These are phyloP conservation scores for Hyparrhenia diplandra DNA, from an alignment of 176 grass and related monocot species.

Conservation along the genomic window DNA sequence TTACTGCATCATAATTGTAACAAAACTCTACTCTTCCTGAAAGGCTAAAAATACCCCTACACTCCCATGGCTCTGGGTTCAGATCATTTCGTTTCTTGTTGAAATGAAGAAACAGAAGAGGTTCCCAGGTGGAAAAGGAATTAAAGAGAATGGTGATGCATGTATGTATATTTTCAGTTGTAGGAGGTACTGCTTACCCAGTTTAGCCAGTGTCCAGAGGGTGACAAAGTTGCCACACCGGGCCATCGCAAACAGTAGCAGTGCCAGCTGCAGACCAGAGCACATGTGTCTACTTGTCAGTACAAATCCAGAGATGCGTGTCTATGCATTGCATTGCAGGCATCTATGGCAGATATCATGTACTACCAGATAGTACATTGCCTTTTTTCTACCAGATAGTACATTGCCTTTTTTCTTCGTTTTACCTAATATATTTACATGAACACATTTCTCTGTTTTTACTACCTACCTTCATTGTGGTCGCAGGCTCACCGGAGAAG, in stretches of 20 bases:
- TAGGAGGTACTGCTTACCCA: constrained; percentile 45
- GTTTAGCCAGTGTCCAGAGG: constrained; percentile 77
- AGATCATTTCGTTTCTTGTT: not conserved
- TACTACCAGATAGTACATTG: not conserved
- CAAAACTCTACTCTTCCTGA: not conserved
- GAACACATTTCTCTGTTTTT: not conserved
- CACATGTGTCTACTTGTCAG: constrained; percentile 38
- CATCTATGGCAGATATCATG: constrained; percentile 6
- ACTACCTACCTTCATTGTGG: constrained; percentile 87
- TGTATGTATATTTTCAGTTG: not conserved
- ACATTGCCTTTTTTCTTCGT: not conserved
- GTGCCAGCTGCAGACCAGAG: constrained; percentile 65
- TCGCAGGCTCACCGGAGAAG: constrained; percentile 88
- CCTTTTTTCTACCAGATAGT: too few species aligned
- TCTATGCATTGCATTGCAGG: not conserved
- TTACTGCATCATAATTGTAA: not conserved
- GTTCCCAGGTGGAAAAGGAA: not conserved
- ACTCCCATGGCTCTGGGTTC: not conserved
- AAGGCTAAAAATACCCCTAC: not conserved
- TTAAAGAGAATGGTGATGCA: not conserved
- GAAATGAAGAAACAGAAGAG: not conserved
- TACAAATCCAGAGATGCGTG: constrained; percentile 36
- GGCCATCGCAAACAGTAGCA: constrained; percentile 84
- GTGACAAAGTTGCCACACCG: constrained; percentile 82
- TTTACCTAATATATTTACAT: not conserved